Evolutionary conservation across 345 rosid genomes (phyloP).

Genomic region (Rhizophora mangle): DNA sequence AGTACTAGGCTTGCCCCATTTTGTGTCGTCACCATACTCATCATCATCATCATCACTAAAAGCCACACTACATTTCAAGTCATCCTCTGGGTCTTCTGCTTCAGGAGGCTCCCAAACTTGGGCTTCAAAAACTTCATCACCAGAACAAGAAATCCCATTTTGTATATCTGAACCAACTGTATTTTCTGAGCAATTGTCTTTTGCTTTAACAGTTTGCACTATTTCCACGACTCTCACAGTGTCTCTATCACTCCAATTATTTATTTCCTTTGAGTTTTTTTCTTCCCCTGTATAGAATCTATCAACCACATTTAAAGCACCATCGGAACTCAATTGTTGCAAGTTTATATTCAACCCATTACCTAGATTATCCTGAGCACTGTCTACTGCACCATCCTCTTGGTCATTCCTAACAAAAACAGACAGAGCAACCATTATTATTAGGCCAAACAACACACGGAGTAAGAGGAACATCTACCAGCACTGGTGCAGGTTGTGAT

Average conservation of each 20-base stretch:
- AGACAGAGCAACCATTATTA: neutral
- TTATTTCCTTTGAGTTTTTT: conserved; percentile 23
- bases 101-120: conserved; percentile 86
- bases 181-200: conserved; percentile 24
- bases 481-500: neutral
- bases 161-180: conserved; percentile 25
- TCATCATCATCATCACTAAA: conserved; percentile 63
- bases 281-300: conserved; percentile 29
- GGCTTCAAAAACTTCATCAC: conserved; percentile 33
- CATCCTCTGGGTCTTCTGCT: conserved; percentile 62
- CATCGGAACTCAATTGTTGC: conserved; percentile 30
- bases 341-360: conserved; percentile 26
- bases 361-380: conserved; percentile 35
- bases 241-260: conserved; percentile 22
- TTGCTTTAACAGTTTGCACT: conserved; percentile 27
- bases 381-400: conserved; percentile 42
- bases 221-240: conserved; percentile 42
- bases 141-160: conserved; percentile 27
- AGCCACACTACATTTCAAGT: conserved; percentile 49
- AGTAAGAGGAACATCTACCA: conserved; percentile 3
- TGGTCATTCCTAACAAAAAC: conserved; percentile 44
- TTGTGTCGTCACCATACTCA: conserved; percentile 60
- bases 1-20: conserved; percentile 63
- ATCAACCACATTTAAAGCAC: conserved; percentile 28
- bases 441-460: neutral